A percentile compares a stretch with the other conserved stretches of the same genome.
Evolutionary conservation across 179 eudicot species (phyloP).

Genomic region (Beta macrorhiza): DNA sequence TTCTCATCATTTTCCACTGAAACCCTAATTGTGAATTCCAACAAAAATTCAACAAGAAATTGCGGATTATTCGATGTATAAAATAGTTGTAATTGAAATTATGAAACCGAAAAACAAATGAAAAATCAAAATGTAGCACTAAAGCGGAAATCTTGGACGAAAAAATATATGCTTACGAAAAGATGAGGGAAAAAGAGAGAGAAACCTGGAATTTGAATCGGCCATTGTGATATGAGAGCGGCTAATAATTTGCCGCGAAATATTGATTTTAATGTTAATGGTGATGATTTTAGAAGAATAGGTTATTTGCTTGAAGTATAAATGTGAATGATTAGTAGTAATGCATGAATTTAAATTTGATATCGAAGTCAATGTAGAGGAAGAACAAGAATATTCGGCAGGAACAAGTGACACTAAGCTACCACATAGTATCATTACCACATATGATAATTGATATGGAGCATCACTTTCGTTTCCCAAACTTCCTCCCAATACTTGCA

Average conservation of each 20-base stretch:
- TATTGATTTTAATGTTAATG: background rate
- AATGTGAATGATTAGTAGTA: background rate
- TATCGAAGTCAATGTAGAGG: too few species aligned
- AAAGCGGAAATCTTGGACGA: background rate
- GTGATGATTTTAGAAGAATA: background rate
- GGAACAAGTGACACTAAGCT: background rate
- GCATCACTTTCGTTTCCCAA: background rate
- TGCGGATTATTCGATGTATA: background rate
- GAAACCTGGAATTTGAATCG: conserved; percentile 16
- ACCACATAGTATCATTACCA: background rate
- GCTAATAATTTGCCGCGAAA: background rate
- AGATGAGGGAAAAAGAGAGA: background rate
- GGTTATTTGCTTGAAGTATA: background rate
- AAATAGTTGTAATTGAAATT: background rate
- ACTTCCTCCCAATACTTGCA: background rate
- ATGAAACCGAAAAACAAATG: background rate
- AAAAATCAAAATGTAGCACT: background rate
- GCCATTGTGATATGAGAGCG: background rate
- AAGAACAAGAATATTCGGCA: background rate
- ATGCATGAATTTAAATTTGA: too few species aligned
- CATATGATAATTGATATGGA: background rate
- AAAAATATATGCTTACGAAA: background rate
- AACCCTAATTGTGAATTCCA: conserved; percentile 18
- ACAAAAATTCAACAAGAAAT: background rate
- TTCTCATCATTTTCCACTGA: conserved; percentile 18